Evolutionary conservation across 176 grass and related monocot genomes (phyloP).

Genomic region (Bromus sterilis): DNA sequence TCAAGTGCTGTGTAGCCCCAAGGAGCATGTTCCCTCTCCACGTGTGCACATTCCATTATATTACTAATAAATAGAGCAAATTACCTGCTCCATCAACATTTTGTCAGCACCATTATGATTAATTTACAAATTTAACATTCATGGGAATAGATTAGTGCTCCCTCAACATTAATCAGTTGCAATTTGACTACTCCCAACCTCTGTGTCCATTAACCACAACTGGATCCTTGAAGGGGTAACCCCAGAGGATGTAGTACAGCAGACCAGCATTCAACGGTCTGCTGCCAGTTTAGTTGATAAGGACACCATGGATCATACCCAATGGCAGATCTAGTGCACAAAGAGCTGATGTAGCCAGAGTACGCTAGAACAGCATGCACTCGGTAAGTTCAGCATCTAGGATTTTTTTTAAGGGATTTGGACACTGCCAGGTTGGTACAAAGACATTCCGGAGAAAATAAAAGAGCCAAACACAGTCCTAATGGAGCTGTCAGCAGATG

Average conservation of each 20-base stretch:
- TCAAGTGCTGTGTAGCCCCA: not conserved
- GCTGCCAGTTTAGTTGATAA: not conserved
- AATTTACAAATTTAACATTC: not conserved
- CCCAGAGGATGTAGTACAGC: not conserved
- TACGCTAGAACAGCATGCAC: not conserved
- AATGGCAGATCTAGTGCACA: not conserved
- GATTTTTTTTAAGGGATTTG: not conserved
- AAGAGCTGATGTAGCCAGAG: not conserved
- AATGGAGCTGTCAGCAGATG: constrained; percentile 12
- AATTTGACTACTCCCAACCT: not conserved
- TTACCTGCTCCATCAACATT: not conserved
- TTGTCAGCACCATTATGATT: not conserved
- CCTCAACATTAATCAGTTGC: not conserved
- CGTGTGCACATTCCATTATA: not conserved
- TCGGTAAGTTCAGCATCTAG: not conserved
- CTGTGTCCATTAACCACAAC: not conserved
- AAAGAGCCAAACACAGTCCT: not conserved
- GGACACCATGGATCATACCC: not conserved
- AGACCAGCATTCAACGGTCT: not conserved
- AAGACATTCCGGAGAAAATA: not conserved
- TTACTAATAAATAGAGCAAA: not conserved
- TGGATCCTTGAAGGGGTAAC: not conserved
- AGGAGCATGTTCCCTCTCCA: not conserved
- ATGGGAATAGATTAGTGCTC: not conserved
- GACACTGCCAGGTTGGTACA: not conserved